These are phyloP conservation scores for Syncephalastrum contaminatum DNA, from an alignment of 371 early-diverging fungal species.

Conservation along the genomic window DNA sequence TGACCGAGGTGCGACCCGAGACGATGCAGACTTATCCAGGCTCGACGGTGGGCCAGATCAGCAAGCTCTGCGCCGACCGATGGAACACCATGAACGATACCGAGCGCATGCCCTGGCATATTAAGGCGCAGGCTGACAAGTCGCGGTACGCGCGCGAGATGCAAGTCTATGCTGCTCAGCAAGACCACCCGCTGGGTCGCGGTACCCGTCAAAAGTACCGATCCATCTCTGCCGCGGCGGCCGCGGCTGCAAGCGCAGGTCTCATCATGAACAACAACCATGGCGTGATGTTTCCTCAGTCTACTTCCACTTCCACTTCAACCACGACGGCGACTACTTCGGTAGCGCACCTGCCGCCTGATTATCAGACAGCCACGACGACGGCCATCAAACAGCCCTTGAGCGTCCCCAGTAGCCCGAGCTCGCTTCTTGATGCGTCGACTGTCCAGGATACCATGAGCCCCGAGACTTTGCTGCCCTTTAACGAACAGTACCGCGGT, in stretches of 20 bases:
- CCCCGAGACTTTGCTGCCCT: too few species aligned
- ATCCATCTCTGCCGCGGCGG: constrained; percentile 18
- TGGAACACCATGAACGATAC: constrained; percentile 67
- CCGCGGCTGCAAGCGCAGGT: constrained; percentile 9
- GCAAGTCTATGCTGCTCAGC: constrained; percentile 57
- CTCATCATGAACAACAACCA: too few species aligned
- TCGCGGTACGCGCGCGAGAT: constrained; percentile 75
- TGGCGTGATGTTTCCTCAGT: too few species aligned
- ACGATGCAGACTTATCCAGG: constrained; percentile 63
- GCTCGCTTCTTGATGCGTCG: too few species aligned
- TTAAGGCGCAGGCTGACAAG: constrained; percentile 69
- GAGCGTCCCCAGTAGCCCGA: too few species aligned
- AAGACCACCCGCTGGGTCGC: constrained; percentile 42
- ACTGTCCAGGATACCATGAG: too few species aligned
- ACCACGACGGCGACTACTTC: constrained; percentile 5
- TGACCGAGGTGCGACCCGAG: constrained; percentile 64
- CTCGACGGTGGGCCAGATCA: constrained; percentile 71
- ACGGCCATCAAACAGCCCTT: too few species aligned
- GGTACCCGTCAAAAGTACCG: constrained; percentile 51
- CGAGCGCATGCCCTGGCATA: constrained; percentile 60
- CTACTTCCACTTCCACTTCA: too few species aligned
- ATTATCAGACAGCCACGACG: too few species aligned
- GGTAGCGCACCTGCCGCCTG: constrained; percentile 22
- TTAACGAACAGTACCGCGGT: too few species aligned
- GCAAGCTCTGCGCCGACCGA: constrained; percentile 64